A percentile compares a stretch with the other conserved stretches of the same genome.
Conservation (phyloP, 2,329 filamentous ascomycete genomes). For the Aspergillus pseudoterreus region DNA sequence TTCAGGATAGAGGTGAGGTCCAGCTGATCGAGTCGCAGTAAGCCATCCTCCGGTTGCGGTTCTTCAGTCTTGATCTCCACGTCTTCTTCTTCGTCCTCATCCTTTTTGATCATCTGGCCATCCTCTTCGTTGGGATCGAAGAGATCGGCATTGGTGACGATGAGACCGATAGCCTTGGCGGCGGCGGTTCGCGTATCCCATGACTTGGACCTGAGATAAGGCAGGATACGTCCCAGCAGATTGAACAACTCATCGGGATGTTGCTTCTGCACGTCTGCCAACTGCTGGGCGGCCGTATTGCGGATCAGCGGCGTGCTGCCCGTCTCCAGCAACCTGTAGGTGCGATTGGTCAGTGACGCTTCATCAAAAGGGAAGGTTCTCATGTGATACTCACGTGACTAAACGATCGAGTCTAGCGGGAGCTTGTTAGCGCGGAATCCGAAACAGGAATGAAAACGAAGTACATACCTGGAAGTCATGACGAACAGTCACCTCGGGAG, state of each 20-base stretch:
- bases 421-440: conserved; percentile 29
- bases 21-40: conserved; percentile 69
- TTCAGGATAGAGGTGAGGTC: conserved; percentile 77
- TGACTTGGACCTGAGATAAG: conserved; percentile 88
- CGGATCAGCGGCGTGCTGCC: conserved; percentile 94
- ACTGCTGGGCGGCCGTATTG: conserved; percentile 92
- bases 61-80: conserved; percentile 38
- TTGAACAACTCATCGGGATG: conserved; percentile 98
- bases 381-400: conserved; percentile 68
- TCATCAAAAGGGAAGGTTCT: not conserved
- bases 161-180: conserved; percentile 89
- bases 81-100: conserved; percentile 50
- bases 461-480: conserved; percentile 43
- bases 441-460: conserved; percentile 16
- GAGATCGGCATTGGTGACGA: conserved; percentile 79
- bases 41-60: conserved; percentile 48
- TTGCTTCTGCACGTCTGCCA: conserved; percentile 96
- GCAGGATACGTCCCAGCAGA: conserved; percentile 86
- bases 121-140: conserved; percentile 87
- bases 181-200: conserved; percentile 96
- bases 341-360: conserved; percentile 22
- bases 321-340: conserved; percentile 80
- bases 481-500: conserved; percentile 20
- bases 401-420: conserved; percentile 70
- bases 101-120: conserved; percentile 45